These are phyloP conservation scores for Rhynchospora pubera DNA, from an alignment of 176 grass and related monocot genomes.

Conservation along the genomic window DNA sequence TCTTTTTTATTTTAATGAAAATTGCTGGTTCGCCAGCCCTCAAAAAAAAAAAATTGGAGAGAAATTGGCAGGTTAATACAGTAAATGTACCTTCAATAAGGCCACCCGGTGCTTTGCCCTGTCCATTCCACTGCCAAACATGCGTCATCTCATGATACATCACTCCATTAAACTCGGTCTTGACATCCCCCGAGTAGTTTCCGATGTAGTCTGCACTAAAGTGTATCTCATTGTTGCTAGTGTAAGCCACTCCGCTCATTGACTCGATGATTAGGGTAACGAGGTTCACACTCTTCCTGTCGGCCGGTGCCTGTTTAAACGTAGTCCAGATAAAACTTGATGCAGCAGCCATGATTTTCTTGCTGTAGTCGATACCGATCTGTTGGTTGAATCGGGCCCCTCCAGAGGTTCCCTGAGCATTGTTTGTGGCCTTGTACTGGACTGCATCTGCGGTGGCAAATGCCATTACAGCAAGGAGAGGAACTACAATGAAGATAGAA, in stretches of 20 bases:
- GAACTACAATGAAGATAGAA: not conserved
- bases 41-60: no score
- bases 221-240: constrained; percentile 43
- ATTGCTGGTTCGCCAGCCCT: no score
- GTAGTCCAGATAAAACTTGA: constrained; percentile 59
- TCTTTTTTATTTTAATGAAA: no score
- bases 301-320: constrained; percentile 28
- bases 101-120: constrained; percentile 8
- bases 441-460: constrained; percentile 25
- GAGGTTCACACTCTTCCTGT: constrained; percentile 33
- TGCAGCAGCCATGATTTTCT: constrained; percentile 46
- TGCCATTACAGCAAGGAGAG: constrained; percentile 15
- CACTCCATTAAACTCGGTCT: constrained; percentile 48
- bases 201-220: constrained; percentile 55
- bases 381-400: constrained; percentile 48
- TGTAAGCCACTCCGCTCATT: constrained; percentile 40
- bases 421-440: constrained; percentile 51
- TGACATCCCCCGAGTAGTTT: constrained; percentile 43
- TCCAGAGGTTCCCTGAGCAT: constrained; percentile 34
- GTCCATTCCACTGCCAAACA: constrained; percentile 77
- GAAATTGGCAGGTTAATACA: not conserved
- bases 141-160: constrained; percentile 62
- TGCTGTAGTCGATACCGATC: constrained; percentile 47
- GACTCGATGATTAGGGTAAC: constrained; percentile 43
- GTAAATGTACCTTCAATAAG: constrained; percentile 37